These are phyloP conservation scores for Gentiana dahurica DNA, from an alignment of 257 asterid genomes.

Conservation along the genomic window DNA sequence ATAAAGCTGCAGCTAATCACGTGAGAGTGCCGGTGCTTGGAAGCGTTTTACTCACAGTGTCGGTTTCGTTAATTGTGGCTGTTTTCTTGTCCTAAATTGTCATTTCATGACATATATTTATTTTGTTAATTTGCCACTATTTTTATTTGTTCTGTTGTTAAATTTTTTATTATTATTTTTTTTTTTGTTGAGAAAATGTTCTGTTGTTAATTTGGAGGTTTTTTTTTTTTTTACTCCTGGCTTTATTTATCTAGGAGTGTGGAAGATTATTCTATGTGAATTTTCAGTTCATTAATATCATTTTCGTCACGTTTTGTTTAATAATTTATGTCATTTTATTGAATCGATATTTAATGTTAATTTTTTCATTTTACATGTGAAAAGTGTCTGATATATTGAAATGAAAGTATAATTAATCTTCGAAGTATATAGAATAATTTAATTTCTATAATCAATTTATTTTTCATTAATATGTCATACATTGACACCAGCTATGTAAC, in stretches of 20 bases:
- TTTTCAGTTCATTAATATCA: too few species aligned
- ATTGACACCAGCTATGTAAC: too few species aligned
- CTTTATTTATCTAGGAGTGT: conserved; percentile 6
- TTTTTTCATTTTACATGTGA: neutral
- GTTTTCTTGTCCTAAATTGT: conserved; percentile 45
- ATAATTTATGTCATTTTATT: neutral
- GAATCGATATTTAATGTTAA: neutral
- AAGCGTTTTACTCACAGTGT: conserved; percentile 32
- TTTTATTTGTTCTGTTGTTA: conserved; percentile 1
- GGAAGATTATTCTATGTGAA: conserved; percentile 20
- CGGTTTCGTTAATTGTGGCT: conserved; percentile 40
- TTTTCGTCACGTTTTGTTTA: conserved; percentile 3
- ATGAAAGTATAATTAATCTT: too few species aligned
- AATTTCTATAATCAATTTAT: too few species aligned
- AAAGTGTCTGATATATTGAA: too few species aligned
- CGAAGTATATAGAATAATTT: too few species aligned
- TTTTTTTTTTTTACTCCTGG: conserved; percentile 17
- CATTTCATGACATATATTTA: conserved; percentile 24
- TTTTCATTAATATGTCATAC: too few species aligned
- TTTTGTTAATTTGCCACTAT: conserved; percentile 4
- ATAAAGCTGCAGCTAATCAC: conserved; percentile 24
- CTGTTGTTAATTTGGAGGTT: conserved; percentile 9
- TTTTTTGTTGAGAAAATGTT: too few species aligned
- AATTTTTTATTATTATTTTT: too few species aligned
- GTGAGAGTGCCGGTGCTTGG: conserved; percentile 29